Evolutionary conservation across 2,329 filamentous ascomycete species (phyloP), one percentile per base, ranked within the genome.

Genomic region (Ilyonectria sp.): DNA sequence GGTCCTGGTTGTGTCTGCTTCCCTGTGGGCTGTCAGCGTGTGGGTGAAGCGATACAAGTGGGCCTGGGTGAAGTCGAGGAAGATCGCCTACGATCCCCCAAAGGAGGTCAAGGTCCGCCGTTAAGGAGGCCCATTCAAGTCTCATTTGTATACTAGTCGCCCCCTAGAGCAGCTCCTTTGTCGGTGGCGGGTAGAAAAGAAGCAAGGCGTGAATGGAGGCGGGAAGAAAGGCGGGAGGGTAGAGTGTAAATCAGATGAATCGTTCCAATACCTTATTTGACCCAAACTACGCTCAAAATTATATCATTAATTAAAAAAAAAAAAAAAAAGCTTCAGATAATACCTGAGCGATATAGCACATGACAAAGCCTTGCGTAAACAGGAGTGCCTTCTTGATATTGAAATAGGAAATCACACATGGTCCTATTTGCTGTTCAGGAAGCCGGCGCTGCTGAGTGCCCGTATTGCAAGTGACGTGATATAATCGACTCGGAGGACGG

Each of bases 31-130:
- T 64, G 79, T 98, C 78, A 97, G 93, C 82, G 90, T 99, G 77
- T 99, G 95, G 94, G 92, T 98, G 74, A 99, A 99, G 93, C 92
- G 95, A 86, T 99, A 99, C 92, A 99, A 98, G 91, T 99, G 96
- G 96, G 89, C 94, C 68, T 91, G 93, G 79, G 86, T 99, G 83
- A 99, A 99, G 92, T 93, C 94, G 77, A 92, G 96, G 80, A 97
- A 98, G 92, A 86, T 98, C 77, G 87, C 91, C 76, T 97, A 97
- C 86, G 93, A 91, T 81, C 93, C 94, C 71, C 94, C 94, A 62
- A 86, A 87, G 79, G 83, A 82, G 69, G 80, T 79, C 77, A 84
- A 84, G 78, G 77, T 83, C 74, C 87, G 87, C 79, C 81, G 80
- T 76, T 89, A 84, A 83, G 76, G 63, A 74, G 73, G 62, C 71